phyloP scores from a whole-genome alignment of 2,329 filamentous ascomycete species.

The Shiraia bambusicola region DNA sequence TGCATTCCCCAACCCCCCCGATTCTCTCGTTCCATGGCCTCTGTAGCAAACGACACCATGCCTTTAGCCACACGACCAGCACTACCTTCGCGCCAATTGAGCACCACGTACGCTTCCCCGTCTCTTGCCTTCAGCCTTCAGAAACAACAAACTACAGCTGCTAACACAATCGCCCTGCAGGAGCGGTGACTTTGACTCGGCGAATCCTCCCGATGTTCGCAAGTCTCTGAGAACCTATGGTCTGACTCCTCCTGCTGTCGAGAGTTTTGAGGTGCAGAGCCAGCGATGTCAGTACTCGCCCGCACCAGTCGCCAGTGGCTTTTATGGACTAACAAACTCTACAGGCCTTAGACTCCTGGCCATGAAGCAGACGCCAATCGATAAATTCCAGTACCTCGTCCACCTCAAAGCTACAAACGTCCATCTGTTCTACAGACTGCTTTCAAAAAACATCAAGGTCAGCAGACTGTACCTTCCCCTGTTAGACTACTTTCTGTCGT shows the following conservation, averaged over 20 bases:
- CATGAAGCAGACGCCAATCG: conserved; percentile 67
- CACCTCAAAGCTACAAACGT: conserved; percentile 73
- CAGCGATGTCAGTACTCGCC: conserved; percentile 48
- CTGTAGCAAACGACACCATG: conserved; percentile 37
- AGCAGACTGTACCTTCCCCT: no score
- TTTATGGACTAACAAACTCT: conserved; percentile 41
- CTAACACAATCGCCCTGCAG: conserved; percentile 27
- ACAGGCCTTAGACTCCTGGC: conserved; percentile 73
- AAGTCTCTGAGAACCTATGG: conserved; percentile 56
- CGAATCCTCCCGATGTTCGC: conserved; percentile 52
- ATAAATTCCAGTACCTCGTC: conserved; percentile 83
- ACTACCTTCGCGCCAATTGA: conserved; percentile 40
- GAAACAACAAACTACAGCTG: background rate
- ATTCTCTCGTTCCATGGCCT: conserved; percentile 34
- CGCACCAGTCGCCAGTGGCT: conserved; percentile 28
- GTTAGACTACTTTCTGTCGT: no score
- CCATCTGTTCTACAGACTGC: conserved; percentile 77
- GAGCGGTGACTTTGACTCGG: conserved; percentile 53
- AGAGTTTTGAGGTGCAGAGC: conserved; percentile 53
- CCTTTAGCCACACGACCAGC: conserved; percentile 42
- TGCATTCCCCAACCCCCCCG: conserved; percentile 16
- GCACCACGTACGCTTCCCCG: conserved; percentile 37
- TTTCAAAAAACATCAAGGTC: conserved; percentile 72
- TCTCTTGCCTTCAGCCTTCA: no score
- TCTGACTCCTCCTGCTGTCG: conserved; percentile 53